These are phyloP conservation scores for Coemansia sp. DNA, from an alignment of 192 early-diverging fungal genomes.

Conservation along the genomic window DNA sequence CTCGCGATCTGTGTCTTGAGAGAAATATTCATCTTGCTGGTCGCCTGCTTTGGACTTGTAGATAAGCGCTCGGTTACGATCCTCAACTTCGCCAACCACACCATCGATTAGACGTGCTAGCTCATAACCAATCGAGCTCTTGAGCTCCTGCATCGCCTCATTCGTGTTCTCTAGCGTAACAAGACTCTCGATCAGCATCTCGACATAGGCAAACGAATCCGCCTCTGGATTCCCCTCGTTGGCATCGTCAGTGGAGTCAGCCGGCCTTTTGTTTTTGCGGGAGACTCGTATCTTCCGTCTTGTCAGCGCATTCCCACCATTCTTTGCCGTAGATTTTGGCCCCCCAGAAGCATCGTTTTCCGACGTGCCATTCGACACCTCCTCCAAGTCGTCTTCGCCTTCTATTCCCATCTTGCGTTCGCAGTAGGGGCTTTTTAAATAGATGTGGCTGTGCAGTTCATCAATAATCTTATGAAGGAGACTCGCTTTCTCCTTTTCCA, in stretches of 20 bases:
- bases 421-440: slow-evolving; percentile 76
- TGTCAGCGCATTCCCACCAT: slow-evolving; percentile 5
- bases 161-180: slow-evolving; percentile 53
- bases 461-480: slow-evolving; percentile 66
- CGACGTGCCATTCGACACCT: neutral
- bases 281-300: slow-evolving; percentile 27
- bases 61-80: slow-evolving; percentile 59
- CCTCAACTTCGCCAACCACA: slow-evolving; percentile 71
- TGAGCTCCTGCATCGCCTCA: slow-evolving; percentile 60
- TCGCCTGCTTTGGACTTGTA: slow-evolving; percentile 33
- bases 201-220: slow-evolving; percentile 75
- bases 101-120: slow-evolving; percentile 72
- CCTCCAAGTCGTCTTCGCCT: slow-evolving; percentile 36
- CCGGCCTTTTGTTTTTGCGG: slow-evolving; percentile 45
- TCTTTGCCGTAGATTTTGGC: neutral
- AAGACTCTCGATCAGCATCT: slow-evolving; percentile 73
- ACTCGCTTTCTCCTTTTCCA: slow-evolving; percentile 57
- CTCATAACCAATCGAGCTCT: slow-evolving; percentile 69
- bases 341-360: slow-evolving; percentile 10
- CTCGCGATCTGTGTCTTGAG: slow-evolving; percentile 65
- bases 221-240: slow-evolving; percentile 71
- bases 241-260: slow-evolving; percentile 6
- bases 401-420: slow-evolving; percentile 57
- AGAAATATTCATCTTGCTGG: slow-evolving; percentile 36
- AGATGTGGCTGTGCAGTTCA: slow-evolving; percentile 76